phyloP scores from a whole-genome alignment of 2,329 filamentous ascomycete species.

The Colletotrichum sp. region DNA sequence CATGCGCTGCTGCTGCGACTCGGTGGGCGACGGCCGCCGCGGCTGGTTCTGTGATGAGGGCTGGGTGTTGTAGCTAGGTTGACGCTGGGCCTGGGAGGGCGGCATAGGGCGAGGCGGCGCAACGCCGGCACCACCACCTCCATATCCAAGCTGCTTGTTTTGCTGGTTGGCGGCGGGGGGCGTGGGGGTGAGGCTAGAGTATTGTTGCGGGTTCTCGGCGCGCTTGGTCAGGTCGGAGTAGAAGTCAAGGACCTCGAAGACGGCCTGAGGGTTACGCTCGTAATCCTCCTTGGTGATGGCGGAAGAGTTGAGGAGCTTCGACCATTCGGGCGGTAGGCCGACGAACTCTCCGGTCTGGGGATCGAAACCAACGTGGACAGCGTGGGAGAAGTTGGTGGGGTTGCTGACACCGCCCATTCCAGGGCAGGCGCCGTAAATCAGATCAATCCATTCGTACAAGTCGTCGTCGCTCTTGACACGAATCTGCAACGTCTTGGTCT shows the following conservation, averaged over 20 bases:
- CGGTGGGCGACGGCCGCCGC: constrained; percentile 49
- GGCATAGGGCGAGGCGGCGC: constrained; percentile 73
- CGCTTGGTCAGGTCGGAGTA: constrained; percentile 84
- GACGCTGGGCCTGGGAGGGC: constrained; percentile 47
- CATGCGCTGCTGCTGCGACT: constrained; percentile 57
- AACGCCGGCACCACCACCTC: constrained; percentile 60
- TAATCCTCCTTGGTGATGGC: constrained; percentile 99
- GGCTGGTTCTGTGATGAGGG: constrained; percentile 42
- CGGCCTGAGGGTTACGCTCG: constrained; percentile 91
- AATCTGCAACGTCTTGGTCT: constrained; percentile 85
- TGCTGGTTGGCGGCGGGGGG: constrained; percentile 62
- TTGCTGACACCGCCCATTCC: constrained; percentile 99
- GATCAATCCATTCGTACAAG: constrained; percentile 98
- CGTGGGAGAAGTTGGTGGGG: constrained; percentile 96
- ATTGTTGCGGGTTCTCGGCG: constrained; percentile 73
- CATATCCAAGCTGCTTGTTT: constrained; percentile 69
- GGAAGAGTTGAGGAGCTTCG: constrained; percentile 92
- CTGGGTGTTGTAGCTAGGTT: constrained; percentile 44
- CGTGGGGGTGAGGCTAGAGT: constrained; percentile 71
- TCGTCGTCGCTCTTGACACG: constrained; percentile 96
- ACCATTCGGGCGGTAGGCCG: constrained; percentile 94
- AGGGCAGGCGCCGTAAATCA: constrained; percentile 94
- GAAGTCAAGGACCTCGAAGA: constrained; percentile 82
- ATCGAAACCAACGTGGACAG: constrained; percentile 97
- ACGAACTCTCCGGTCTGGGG: constrained; percentile 94